A percentile compares a stretch with the other conserved stretches of the same genome.
Evolutionary conservation across 192 early-diverging fungal species (phyloP).

Genomic region (Phycomyces nitens): DNA sequence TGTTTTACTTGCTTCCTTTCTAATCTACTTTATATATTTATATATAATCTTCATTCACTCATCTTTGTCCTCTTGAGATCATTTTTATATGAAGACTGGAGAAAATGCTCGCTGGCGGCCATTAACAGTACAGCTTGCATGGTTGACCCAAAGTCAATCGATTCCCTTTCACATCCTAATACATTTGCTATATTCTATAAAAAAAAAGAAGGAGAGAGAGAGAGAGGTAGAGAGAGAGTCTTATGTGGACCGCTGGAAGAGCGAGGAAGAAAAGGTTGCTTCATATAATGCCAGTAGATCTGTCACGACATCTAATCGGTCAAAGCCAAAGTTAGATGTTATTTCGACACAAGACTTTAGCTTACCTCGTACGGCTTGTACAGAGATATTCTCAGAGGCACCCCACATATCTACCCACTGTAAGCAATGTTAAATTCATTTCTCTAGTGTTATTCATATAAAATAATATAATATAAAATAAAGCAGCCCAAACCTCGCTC

Average conservation of each 20-base stretch:
- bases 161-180: too few relatives aligned
- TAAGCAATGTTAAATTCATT: neutral
- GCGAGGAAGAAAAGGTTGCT: neutral
- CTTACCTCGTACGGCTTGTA: constrained; percentile 24
- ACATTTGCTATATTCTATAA: neutral
- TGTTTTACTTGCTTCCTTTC: neutral
- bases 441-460: neutral
- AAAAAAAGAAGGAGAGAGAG: neutral
- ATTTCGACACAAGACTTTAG: neutral
- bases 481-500: constrained; percentile 16
- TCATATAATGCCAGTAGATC: constrained; percentile 23
- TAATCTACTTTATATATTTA: constrained; percentile 1
- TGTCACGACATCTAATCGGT: constrained; percentile 13
- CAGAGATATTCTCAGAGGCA: constrained; percentile 26
- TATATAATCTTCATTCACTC: neutral
- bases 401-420: constrained; percentile 36
- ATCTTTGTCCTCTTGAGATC: too few relatives aligned
- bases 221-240: neutral
- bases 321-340: too few relatives aligned
- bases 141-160: too few relatives aligned
- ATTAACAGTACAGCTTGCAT: neutral
- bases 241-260: neutral
- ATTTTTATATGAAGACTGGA: neutral
- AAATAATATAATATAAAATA: neutral
- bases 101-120: neutral